Base-by-base conservation (phyloP, 805 yeast species). In the Lipomyces starkeyi region DNA sequence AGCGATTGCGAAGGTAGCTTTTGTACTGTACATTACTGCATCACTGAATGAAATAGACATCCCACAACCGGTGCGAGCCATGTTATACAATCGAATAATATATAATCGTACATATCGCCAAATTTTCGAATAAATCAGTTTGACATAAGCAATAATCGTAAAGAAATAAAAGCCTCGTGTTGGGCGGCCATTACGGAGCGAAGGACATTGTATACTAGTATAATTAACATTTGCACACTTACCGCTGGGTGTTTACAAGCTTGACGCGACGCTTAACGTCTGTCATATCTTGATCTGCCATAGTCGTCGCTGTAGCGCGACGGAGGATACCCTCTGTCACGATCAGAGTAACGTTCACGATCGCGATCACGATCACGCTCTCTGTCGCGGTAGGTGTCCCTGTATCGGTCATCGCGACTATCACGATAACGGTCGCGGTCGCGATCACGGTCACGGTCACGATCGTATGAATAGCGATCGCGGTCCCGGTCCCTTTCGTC, bases 401-500 rank as follows among this genome's bases (percentile, higher is more conserved):
- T 17, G 25, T 56, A n/a, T 7, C 61, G 40, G 59, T 56, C 61
- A 20, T 35, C 35, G 32, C 40, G 58, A 14, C 63, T 17, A 20
- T 62, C 56, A 22, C 69, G 69, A 53, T 66, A 58, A 14, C 62
- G 54, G 52, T 25, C 55, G 25, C 71, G 72, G 52, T 66, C 71
- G 56, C 68, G 68, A 34, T 58, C 67, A 49, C 62, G 62, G 22
- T 69, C 60, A 47, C 61, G 66, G 40, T 63, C 63, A 22, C 52
- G 25, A 22, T 65, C 66, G 58, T 66, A 58, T 17, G 58, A 49
- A 47, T 27, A 52, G 22, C 71, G 72, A 47, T 63, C 68, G 59
- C 68, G 68, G 55, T 59, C 67, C 32, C 70, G 62, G 62, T 66
- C 64, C 55, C 64, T 66, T 35, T 68, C 71, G 54, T 63, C 64